Percentiles rank a stretch among this genome's conserved stretches.
phyloP scores from a whole-genome alignment of 2,329 filamentous ascomycete species.

The Pseudocercospora cruenta region DNA sequence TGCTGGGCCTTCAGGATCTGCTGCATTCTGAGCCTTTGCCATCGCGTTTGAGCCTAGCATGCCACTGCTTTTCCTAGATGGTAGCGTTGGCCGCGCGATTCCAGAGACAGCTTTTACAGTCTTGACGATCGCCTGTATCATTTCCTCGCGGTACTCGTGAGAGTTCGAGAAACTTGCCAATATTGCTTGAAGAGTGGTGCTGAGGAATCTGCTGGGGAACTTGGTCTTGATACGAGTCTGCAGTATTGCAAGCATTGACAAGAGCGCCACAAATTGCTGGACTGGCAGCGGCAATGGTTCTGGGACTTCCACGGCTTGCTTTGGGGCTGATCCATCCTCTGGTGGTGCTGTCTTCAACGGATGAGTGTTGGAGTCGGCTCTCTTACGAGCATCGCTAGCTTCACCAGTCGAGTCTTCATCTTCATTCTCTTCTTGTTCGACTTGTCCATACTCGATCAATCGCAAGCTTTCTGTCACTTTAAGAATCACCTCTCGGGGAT shows the following conservation, averaged over 20 bases:
- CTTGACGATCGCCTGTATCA: slow-evolving; percentile 70
- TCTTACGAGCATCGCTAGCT: slow-evolving; percentile 21
- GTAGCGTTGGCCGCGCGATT: slow-evolving; percentile 66
- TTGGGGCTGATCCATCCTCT: slow-evolving; percentile 20
- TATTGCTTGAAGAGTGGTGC: slow-evolving; percentile 74
- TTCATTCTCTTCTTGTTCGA: slow-evolving; percentile 54
- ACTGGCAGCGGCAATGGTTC: slow-evolving; percentile 46
- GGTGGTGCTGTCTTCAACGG: slow-evolving; percentile 34
- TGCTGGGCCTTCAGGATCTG: slow-evolving; percentile 59
- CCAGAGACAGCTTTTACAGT: slow-evolving; percentile 71
- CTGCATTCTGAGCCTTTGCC: slow-evolving; percentile 43
- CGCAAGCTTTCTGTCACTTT: slow-evolving; percentile 77
- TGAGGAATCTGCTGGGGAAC: slow-evolving; percentile 76
- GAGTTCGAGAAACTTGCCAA: slow-evolving; percentile 66
- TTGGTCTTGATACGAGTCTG: slow-evolving; percentile 77
- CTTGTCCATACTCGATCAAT: slow-evolving; percentile 57
- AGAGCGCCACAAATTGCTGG: slow-evolving; percentile 67
- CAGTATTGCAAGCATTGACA: slow-evolving; percentile 72
- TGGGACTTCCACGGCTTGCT: slow-evolving; percentile 38
- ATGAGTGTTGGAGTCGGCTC: slow-evolving; percentile 34
- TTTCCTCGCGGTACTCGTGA: slow-evolving; percentile 60
- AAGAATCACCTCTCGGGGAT: slow-evolving; percentile 78
- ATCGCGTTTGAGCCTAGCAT: slow-evolving; percentile 29
- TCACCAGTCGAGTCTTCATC: slow-evolving; percentile 15
- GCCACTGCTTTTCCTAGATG: slow-evolving; percentile 58